Evolutionary conservation across 73 alveolate genomes (phyloP).

Genomic region (Paramecium bursaria): DNA sequence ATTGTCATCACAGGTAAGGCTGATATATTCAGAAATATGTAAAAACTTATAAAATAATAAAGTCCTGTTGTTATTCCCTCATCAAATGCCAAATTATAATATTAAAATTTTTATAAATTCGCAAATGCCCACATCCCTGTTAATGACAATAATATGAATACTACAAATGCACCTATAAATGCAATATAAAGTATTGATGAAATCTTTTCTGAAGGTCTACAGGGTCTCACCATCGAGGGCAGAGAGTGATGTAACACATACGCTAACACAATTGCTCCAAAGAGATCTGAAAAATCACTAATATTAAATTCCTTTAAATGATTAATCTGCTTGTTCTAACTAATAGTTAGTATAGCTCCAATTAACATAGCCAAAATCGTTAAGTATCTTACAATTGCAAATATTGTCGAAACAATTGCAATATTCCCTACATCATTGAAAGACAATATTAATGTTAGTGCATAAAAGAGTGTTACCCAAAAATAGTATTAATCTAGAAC

Average conservation of each 20-base stretch:
- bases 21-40: slow-evolving; percentile 62
- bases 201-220: slow-evolving; percentile 41
- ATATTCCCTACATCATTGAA: slow-evolving; percentile 61
- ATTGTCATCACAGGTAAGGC: slow-evolving; percentile 66
- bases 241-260: slow-evolving; percentile 64
- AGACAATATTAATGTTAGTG: slow-evolving; percentile 33
- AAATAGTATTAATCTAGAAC: slow-evolving; percentile 17
- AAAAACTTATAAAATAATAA: slow-evolving; percentile 58
- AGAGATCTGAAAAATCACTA: slow-evolving; percentile 12
- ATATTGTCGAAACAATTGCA: slow-evolving; percentile 17
- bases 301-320: slow-evolving; percentile 11
- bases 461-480: slow-evolving; percentile 42
- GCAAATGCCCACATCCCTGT: slow-evolving; percentile 67
- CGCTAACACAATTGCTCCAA: slow-evolving; percentile 61
- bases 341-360: slow-evolving; percentile 32
- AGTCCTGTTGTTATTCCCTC: background rate
- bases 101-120: background rate
- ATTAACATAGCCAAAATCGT: slow-evolving; percentile 51
- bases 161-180: slow-evolving; percentile 27
- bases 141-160: slow-evolving; percentile 43
- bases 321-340: background rate
- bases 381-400: slow-evolving; percentile 55
- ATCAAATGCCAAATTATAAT: slow-evolving; percentile 18
- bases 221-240: slow-evolving; percentile 68
- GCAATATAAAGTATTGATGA: slow-evolving; percentile 21